Conservation (phyloP, 495 filamentous ascomycete genomes). For the Aspergillus affinis region DNA sequence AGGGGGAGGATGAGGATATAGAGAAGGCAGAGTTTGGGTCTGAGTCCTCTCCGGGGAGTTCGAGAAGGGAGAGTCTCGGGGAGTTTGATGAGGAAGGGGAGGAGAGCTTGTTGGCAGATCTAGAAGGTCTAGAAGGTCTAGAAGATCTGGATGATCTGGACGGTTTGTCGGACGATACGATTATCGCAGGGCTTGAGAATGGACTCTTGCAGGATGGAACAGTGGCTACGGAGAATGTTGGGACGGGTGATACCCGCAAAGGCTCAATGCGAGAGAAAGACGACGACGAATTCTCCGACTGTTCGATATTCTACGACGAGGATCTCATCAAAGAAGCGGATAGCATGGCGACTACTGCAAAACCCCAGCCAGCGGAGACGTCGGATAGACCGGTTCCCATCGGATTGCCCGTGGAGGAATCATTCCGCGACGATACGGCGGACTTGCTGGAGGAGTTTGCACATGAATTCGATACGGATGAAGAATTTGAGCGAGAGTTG, state of each 20-base stretch:
- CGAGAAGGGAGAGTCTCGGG: too few relatives aligned
- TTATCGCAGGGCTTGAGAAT: neutral
- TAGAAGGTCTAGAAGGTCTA: neutral
- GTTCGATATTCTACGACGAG: slow-evolving; percentile 40
- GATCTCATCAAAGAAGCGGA: slow-evolving; percentile 33
- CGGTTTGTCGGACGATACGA: neutral
- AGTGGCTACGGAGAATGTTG: slow-evolving; percentile 11
- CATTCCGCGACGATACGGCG: slow-evolving; percentile 46
- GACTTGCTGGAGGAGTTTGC: slow-evolving; percentile 38
- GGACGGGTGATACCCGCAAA: neutral
- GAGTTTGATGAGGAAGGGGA: too few relatives aligned
- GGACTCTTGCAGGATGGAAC: neutral
- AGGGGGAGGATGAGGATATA: slow-evolving; percentile 16
- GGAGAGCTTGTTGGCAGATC: neutral
- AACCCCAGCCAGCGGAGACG: slow-evolving; percentile 3
- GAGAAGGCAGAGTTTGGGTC: neutral
- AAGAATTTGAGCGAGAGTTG: slow-evolving; percentile 27
- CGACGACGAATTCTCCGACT: slow-evolving; percentile 44
- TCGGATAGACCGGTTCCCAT: slow-evolving; percentile 2
- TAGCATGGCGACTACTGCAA: slow-evolving; percentile 10
- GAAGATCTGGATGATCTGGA: neutral
- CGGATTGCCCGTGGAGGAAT: slow-evolving; percentile 20
- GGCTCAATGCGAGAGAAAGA: slow-evolving; percentile 17
- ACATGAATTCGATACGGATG: slow-evolving; percentile 29
- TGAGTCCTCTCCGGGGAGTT: too few relatives aligned